A percentile compares a stretch with the other conserved stretches of the same genome.
These are phyloP conservation scores for Gracilaria gracilis DNA, from an alignment of 23 red algal species.

Conservation along the genomic window DNA sequence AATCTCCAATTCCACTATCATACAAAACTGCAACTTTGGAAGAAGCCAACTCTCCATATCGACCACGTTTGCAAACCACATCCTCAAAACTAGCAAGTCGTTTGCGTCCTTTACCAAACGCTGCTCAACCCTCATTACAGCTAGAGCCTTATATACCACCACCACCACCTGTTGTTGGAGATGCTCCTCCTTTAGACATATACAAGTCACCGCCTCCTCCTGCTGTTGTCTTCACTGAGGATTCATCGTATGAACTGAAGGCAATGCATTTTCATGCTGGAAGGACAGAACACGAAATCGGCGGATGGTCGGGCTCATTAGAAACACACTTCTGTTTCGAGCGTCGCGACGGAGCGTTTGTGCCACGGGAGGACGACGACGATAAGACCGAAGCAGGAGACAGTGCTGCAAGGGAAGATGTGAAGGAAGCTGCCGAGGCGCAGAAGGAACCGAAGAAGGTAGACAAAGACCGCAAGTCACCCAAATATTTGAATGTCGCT, in stretches of 20 bases:
- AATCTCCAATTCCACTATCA: conserved; percentile 66
- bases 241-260: conserved; percentile 32
- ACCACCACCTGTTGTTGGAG: conserved; percentile 72
- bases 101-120: conserved; percentile 37
- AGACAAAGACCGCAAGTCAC: conserved; percentile 22
- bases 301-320: conserved; percentile 38
- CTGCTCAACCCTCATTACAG: conserved; percentile 37
- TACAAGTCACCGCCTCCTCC: conserved; percentile 41
- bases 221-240: conserved; percentile 36
- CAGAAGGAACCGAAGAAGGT: conserved; percentile 14
- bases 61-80: conserved; percentile 43
- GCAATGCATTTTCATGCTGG: conserved; percentile 67
- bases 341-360: conserved; percentile 12
- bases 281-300: conserved; percentile 59
- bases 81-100: conserved; percentile 4
- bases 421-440: background rate
- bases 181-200: conserved; percentile 76
- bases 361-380: background rate
- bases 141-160: conserved; percentile 65
- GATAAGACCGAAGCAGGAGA: background rate
- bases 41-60: conserved; percentile 11
- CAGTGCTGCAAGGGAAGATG: background rate
- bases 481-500: conserved; percentile 34
- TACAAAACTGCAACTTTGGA: conserved; percentile 39
- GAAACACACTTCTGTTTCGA: conserved; percentile 81